These are phyloP conservation scores for Xylaria sp. DNA, from an alignment of 2,329 filamentous ascomycete genomes.

Conservation along the genomic window DNA sequence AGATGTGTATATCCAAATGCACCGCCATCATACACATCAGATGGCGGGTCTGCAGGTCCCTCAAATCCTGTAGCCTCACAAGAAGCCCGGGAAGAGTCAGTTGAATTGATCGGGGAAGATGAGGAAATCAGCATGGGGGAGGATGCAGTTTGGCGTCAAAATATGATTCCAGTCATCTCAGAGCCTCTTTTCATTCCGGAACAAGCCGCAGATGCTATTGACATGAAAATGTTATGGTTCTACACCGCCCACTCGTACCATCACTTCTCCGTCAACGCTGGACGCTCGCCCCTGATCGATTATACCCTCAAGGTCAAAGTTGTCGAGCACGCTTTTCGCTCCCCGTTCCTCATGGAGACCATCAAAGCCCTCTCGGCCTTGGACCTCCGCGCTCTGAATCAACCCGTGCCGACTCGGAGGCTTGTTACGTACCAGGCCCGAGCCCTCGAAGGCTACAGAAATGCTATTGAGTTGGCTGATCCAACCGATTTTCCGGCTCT, in stretches of 20 bases:
- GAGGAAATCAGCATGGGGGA: slow-evolving; percentile 5
- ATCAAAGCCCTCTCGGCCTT: slow-evolving; percentile 64
- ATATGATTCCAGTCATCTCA: slow-evolving; percentile 40
- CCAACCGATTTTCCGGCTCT: slow-evolving; percentile 62
- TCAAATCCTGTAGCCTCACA: slow-evolving; percentile 8
- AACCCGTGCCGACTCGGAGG: slow-evolving; percentile 54
- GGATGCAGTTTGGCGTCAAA: neutral
- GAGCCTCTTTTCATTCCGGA: slow-evolving; percentile 54
- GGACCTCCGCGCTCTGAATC: slow-evolving; percentile 58
- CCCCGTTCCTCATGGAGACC: slow-evolving; percentile 66
- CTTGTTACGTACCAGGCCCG: slow-evolving; percentile 59
- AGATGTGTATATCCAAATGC: slow-evolving; percentile 59
- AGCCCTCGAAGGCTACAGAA: slow-evolving; percentile 63
- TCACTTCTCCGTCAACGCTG: slow-evolving; percentile 58
- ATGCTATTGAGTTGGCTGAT: slow-evolving; percentile 60
- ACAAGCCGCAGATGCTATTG: slow-evolving; percentile 51
- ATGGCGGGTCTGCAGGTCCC: neutral
- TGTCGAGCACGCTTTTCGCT: slow-evolving; percentile 62
- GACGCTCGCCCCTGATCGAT: slow-evolving; percentile 52
- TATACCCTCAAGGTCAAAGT: slow-evolving; percentile 59
- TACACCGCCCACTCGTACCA: slow-evolving; percentile 60
- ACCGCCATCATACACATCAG: slow-evolving; percentile 25
- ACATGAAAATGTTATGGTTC: slow-evolving; percentile 68
- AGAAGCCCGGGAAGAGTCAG: slow-evolving; percentile 22
- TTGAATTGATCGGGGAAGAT: slow-evolving; percentile 5